A percentile compares a stretch with the other conserved stretches of the same genome.
Conservation (phyloP, 2,329 filamentous ascomycete genomes). For the Camillea tinctor region DNA sequence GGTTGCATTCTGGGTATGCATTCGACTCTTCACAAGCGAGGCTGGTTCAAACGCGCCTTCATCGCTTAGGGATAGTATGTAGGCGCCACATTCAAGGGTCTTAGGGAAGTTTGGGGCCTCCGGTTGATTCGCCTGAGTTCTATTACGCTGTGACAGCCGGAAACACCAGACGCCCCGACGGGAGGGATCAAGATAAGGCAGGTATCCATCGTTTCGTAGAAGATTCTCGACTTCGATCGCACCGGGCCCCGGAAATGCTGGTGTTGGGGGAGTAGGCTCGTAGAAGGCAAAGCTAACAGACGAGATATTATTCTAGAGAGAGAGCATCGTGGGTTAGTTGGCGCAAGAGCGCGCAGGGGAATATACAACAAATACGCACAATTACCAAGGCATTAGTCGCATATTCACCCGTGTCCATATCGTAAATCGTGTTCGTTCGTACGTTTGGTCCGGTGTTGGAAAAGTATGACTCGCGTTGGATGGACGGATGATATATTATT, state of each 20-base stretch:
- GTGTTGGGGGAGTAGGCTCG: constrained; percentile 45
- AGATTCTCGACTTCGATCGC: constrained; percentile 51
- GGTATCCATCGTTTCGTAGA: constrained; percentile 51
- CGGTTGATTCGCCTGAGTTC: constrained; percentile 20
- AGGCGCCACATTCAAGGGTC: constrained; percentile 44
- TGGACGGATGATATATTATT: constrained; percentile 2
- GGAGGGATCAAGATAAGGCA: constrained; percentile 52
- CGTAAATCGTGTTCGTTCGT: constrained; percentile 39
- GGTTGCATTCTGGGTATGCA: constrained; percentile 37
- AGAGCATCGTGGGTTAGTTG: constrained; percentile 15
- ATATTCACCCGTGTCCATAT: constrained; percentile 64
- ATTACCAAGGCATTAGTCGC: constrained; percentile 61
- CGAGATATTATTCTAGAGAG: constrained; percentile 54
- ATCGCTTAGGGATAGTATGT: constrained; percentile 44
- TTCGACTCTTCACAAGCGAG: constrained; percentile 46
- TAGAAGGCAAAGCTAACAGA: constrained; percentile 56
- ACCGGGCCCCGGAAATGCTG: constrained; percentile 44
- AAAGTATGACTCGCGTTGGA: constrained; percentile 23
- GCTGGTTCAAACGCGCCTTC: constrained; percentile 52
- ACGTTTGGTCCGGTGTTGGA: constrained; percentile 20
- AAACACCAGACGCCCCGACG: constrained; percentile 57
- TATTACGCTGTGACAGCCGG: constrained; percentile 45
- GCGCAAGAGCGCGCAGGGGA: background rate
- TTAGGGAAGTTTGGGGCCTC: constrained; percentile 34
- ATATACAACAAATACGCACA: constrained; percentile 39